Evolutionary conservation across 1,139 yeast species (phyloP).

Genomic region (Candida anutae): DNA sequence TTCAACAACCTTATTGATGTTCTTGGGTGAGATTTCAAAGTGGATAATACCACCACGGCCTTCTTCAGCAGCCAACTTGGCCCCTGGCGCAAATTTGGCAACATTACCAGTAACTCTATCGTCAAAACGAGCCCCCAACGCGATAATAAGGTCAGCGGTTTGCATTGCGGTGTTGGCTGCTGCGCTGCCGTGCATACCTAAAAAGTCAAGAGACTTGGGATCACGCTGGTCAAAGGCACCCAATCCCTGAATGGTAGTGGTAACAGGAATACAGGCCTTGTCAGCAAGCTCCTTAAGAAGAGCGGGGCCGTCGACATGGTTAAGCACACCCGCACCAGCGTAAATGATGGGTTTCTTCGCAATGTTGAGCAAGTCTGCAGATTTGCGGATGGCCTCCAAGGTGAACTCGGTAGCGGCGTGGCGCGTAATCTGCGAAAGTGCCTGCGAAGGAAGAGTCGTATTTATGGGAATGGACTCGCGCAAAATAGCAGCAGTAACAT

Average conservation of each 20-base stretch:
- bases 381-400: conserved; percentile 61
- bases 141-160: conserved; percentile 85
- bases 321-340: conserved; percentile 87
- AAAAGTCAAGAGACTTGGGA: conserved; percentile 85
- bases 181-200: conserved; percentile 97
- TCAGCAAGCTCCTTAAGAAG: conserved; percentile 79
- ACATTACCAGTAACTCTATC: conserved; percentile 94
- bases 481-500: conserved; percentile 88
- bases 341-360: conserved; percentile 87
- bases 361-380: conserved; percentile 69
- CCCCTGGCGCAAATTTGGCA: conserved; percentile 87
- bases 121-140: conserved; percentile 95
- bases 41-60: conserved; percentile 93
- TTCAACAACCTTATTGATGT: conserved; percentile 94
- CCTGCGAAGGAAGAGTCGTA: conserved; percentile 76
- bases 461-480: conserved; percentile 82
- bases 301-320: conserved; percentile 73
- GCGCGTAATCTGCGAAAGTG: conserved; percentile 64
- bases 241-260: conserved; percentile 88
- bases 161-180: conserved; percentile 94
- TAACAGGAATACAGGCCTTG: conserved; percentile 88
- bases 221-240: conserved; percentile 94
- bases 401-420: conserved; percentile 73
- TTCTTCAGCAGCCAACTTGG: conserved; percentile 80
- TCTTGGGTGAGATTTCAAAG: conserved; percentile 92